These are phyloP conservation scores for Penicillium odoratum DNA, from an alignment of 495 filamentous ascomycete species.

Conservation along the genomic window DNA sequence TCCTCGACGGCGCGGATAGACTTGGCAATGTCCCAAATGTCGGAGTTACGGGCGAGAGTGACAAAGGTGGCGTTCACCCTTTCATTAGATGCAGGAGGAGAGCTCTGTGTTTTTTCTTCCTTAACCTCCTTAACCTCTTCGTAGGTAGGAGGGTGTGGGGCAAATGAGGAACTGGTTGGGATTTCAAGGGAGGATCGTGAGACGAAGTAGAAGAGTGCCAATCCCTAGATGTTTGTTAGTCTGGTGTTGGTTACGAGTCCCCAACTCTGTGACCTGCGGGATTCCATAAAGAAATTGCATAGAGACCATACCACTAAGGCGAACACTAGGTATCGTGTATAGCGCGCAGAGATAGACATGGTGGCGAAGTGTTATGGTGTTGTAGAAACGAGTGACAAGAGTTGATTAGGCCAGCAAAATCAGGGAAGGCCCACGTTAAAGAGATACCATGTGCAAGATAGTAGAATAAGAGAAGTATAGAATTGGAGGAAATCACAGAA, in stretches of 20 bases:
- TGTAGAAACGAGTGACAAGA: conserved; percentile 11
- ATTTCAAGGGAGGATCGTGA: conserved; percentile 65
- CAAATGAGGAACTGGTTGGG: conserved; percentile 30
- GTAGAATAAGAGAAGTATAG: neutral
- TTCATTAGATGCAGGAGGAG: conserved; percentile 55
- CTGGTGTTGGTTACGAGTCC: neutral
- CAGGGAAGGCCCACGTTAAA: conserved; percentile 11
- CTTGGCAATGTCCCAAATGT: conserved; percentile 94
- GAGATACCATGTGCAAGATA: conserved; percentile 10
- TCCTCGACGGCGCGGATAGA: conserved; percentile 96
- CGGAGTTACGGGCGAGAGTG: conserved; percentile 86
- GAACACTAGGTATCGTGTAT: conserved; percentile 86
- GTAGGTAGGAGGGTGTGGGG: conserved; percentile 23
- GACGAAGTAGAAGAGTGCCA: conserved; percentile 78
- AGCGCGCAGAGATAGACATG: conserved; percentile 70
- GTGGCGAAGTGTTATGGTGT: conserved; percentile 22
- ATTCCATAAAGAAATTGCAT: too few relatives aligned
- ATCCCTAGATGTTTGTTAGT: conserved; percentile 47
- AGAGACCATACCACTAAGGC: conserved; percentile 66
- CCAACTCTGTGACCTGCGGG: neutral
- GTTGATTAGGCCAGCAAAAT: conserved; percentile 12
- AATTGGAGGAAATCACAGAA: neutral
- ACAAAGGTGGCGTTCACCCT: conserved; percentile 97
- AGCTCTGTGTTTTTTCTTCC: conserved; percentile 32
- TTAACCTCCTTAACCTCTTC: conserved; percentile 29